Percentiles rank a stretch among this genome's conserved stretches.
phyloP scores from a whole-genome alignment of 306 rosid genomes.

The Vicia sativa region DNA sequence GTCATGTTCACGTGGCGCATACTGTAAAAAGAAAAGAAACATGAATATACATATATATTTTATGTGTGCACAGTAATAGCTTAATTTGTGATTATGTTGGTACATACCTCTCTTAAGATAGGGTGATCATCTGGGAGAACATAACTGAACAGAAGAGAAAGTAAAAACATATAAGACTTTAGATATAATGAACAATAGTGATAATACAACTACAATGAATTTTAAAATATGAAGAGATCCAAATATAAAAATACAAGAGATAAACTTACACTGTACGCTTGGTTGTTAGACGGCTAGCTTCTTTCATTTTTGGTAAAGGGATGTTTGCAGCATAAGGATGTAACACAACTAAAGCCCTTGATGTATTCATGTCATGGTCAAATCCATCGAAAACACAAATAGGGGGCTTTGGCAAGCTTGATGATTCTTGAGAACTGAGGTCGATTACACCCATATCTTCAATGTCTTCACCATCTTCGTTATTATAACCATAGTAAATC shows the following conservation, averaged over 20 bases:
- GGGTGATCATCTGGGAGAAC: conserved; percentile 54
- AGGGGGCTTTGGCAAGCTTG: neutral
- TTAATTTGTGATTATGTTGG: neutral
- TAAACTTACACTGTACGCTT: conserved; percentile 69
- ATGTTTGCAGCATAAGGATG: conserved; percentile 22
- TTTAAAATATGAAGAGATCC: neutral
- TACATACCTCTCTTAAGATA: conserved; percentile 43
- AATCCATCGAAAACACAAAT: neutral
- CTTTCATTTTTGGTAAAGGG: conserved; percentile 49
- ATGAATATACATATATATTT: neutral
- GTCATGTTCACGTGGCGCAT: conserved; percentile 32
- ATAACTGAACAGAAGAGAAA: conserved; percentile 46
- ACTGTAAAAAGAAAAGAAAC: conserved; percentile 40
- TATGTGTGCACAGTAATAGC: neutral
- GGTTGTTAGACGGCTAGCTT: conserved; percentile 57
- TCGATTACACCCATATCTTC: conserved; percentile 37
- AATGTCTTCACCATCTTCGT: neutral
- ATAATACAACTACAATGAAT: neutral
- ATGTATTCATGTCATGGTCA: conserved; percentile 17
- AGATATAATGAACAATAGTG: neutral
- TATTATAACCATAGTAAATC: conserved; percentile 6
- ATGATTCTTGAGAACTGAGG: conserved; percentile 9
- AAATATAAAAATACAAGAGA: neutral
- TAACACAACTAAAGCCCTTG: conserved; percentile 46
- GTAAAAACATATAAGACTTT: neutral